These are phyloP conservation scores for Globisporangium radiosum DNA, from an alignment of 352 stramenopile species.

Conservation along the genomic window DNA sequence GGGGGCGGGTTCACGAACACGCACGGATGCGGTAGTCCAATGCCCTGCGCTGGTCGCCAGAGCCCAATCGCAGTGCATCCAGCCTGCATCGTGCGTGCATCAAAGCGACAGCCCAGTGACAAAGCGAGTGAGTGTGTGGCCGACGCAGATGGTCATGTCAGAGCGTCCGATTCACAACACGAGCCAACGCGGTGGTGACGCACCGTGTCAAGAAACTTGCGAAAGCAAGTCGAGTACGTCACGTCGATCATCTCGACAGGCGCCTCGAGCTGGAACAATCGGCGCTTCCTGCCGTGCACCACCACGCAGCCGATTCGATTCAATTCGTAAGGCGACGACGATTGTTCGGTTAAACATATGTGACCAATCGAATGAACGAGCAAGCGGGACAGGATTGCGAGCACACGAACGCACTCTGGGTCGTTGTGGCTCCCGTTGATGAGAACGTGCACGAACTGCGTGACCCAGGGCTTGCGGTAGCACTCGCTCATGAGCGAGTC, in stretches of 20 bases:
- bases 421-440: conserved; percentile 57
- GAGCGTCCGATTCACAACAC: neutral
- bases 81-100: conserved; percentile 11
- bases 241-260: conserved; percentile 40
- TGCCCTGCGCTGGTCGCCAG: conserved; percentile 45
- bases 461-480: conserved; percentile 73
- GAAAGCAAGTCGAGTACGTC: conserved; percentile 54
- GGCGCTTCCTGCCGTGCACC: conserved; percentile 26
- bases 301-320: neutral
- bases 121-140: no score
- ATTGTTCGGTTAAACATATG: no score
- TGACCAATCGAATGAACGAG: no score
- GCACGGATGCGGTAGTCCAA: conserved; percentile 57
- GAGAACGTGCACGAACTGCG: conserved; percentile 54
- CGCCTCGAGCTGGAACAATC: conserved; percentile 62
- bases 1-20: conserved; percentile 55
- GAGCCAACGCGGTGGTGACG: neutral
- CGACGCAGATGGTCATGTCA: no score
- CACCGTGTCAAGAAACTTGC: conserved; percentile 68
- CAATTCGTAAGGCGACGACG: no score
- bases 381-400: neutral
- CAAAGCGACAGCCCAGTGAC: neutral
- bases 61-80: conserved; percentile 56
- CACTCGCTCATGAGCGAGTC: conserved; percentile 74
- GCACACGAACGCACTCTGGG: conserved; percentile 27